Conservation (phyloP, 805 yeast species). For the Pichia rugopelliculosa region DNA sequence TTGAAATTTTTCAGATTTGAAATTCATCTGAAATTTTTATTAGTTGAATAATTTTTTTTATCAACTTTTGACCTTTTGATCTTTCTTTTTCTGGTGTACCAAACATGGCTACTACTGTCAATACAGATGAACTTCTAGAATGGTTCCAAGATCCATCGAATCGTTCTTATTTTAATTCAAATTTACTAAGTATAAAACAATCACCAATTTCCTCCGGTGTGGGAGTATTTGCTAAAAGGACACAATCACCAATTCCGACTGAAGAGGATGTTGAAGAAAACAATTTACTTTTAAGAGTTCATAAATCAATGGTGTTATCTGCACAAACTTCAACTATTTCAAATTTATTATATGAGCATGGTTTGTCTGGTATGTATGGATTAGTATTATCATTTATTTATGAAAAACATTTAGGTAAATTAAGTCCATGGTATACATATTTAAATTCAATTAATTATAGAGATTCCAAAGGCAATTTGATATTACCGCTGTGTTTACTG, state of each 20-base stretch:
- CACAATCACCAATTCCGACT: slow-evolving; percentile 16
- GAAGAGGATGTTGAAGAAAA: slow-evolving; percentile 23
- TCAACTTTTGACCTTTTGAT: neutral
- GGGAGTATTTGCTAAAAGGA: slow-evolving; percentile 59
- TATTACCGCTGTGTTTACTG: slow-evolving; percentile 66
- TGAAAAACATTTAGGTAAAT: slow-evolving; percentile 49
- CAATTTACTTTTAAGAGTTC: slow-evolving; percentile 44
- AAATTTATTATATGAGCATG: slow-evolving; percentile 56
- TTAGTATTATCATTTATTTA: slow-evolving; percentile 64
- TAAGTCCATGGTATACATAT: slow-evolving; percentile 78
- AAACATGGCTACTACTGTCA: slow-evolving; percentile 27
- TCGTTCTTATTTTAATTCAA: slow-evolving; percentile 48
- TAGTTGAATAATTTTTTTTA: neutral
- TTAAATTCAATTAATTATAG: slow-evolving; percentile 41
- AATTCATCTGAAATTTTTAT: too few relatives aligned
- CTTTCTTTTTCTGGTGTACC: neutral
- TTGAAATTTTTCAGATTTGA: neutral
- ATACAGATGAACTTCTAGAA: slow-evolving; percentile 26
- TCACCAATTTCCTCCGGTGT: slow-evolving; percentile 46
- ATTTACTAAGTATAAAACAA: slow-evolving; percentile 34
- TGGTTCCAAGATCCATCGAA: slow-evolving; percentile 47
- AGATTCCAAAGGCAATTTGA: slow-evolving; percentile 8
- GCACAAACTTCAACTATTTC: slow-evolving; percentile 55
- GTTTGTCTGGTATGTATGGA: slow-evolving; percentile 56
- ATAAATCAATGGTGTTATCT: slow-evolving; percentile 53